Evolutionary conservation across 78 protist genomes (phyloP), one percentile per base, ranked within the genome.

Genomic region (Pelomyxa schiedti): DNA sequence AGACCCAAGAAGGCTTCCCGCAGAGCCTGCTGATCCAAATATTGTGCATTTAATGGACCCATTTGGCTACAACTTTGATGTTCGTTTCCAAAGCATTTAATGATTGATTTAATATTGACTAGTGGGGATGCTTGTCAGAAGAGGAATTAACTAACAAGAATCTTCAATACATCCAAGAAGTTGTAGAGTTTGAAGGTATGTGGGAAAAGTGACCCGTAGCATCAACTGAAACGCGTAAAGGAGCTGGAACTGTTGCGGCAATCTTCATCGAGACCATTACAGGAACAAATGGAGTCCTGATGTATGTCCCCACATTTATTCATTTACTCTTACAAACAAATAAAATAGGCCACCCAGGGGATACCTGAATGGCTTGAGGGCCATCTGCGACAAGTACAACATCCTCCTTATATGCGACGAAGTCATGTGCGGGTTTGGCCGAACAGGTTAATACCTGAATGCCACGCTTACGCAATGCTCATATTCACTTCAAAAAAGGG

Each of bases 341-440:
- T n/a, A n/a, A n/a, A n/a, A n/a, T n/a, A n/a, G 38, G 8, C 77
- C 83, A 26, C 88, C 83, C 35, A 47, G 43, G 4, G 88, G 84
- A 6, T 83, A 83, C 58, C 43, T 83, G 22, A 77, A 78, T 35
- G 88, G 88, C 24, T 39, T 83, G 36, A 68, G 88, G 58, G 71
- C 79, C 37, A 75, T 83, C 40, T 83, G 88, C 58, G 88, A 83
- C 40, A 73, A 83, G 76, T 32, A 75, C 35, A 80, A 83, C 40
- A 83, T 83, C 8, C 69, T 83, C 22, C 67, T 75, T 76, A 79
- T 83, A 42, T 75, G 81, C 8, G 88, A 83, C 72, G 88, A 83
- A 69, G 88, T 83, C 38, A 83, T 83, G 88, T 76, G 72, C 67
- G 88, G 88, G 5, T 83, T 83, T 35, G 83, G 88, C 58, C 52